Evolutionary conservation across 2,329 filamentous ascomycete genomes (phyloP).

Genomic region (Xylariomycetidae sp.): DNA sequence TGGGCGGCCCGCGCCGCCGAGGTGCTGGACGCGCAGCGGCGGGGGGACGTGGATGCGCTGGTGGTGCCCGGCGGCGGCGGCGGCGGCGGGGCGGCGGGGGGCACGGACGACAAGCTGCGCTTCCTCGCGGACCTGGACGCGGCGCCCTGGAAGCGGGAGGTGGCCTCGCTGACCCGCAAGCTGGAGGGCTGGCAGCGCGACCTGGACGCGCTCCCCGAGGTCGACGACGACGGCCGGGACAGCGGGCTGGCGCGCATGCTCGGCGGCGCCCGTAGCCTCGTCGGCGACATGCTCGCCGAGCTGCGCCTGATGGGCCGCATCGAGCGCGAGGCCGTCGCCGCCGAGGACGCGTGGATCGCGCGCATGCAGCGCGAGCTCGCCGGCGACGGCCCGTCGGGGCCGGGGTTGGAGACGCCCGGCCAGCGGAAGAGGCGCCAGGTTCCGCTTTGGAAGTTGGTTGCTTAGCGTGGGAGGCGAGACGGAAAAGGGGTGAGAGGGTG

Average conservation of each 20-base stretch:
- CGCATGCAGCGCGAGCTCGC: slow-evolving; percentile 39
- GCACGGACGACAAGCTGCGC: slow-evolving; percentile 31
- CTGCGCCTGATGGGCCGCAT: slow-evolving; percentile 56
- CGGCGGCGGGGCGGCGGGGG: slow-evolving; percentile 26
- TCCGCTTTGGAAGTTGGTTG: slow-evolving; percentile 24
- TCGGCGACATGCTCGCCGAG: slow-evolving; percentile 57
- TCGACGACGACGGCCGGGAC: slow-evolving; percentile 8
- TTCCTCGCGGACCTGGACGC: slow-evolving; percentile 52
- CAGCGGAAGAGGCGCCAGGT: slow-evolving; percentile 12
- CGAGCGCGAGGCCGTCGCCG: slow-evolving; percentile 48
- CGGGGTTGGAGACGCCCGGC: slow-evolving; percentile 7
- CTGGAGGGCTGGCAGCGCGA: slow-evolving; percentile 49
- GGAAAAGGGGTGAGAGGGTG: background rate
- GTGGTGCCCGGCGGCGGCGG: slow-evolving; percentile 29
- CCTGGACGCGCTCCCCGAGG: slow-evolving; percentile 37
- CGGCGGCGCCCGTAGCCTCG: slow-evolving; percentile 31
- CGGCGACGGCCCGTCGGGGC: slow-evolving; percentile 25
- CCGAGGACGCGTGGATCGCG: slow-evolving; percentile 55
- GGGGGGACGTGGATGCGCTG: slow-evolving; percentile 28
- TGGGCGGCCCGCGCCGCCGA: slow-evolving; percentile 47
- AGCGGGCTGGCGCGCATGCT: slow-evolving; percentile 19
- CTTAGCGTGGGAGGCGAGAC: background rate
- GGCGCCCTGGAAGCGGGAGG: slow-evolving; percentile 52
- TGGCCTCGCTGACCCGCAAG: slow-evolving; percentile 42
- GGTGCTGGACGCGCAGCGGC: slow-evolving; percentile 38